Base-by-base conservation (phyloP, 2,329 filamentous ascomycete species). In the Microcera coccophila region DNA sequence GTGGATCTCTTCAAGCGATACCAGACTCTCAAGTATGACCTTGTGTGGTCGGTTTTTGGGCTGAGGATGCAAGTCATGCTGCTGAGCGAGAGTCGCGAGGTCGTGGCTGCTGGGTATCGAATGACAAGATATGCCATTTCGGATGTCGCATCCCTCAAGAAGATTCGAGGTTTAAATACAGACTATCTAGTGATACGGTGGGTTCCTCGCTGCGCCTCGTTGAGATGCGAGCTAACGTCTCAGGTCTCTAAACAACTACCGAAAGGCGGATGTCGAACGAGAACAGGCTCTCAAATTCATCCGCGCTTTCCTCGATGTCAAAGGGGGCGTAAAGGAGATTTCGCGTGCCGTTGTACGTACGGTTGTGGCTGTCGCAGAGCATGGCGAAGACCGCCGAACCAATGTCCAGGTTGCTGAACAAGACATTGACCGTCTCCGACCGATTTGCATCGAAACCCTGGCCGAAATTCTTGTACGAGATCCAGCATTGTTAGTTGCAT, bases 231-330 rank as follows among this genome's bases (percentile, higher is more conserved):
- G 55, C 36, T 39, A n/a, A n/a, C 16, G 4, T 3, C n/a, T 4
- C 44, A 79, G 76, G 47, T 97, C 93, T 1, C 72, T 98, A 24
- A 89, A 94, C 52, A 97, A 97, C 62, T 93, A 97, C 63, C 85
- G 87, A 60, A 97, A 96, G 65, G 88, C 91, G n/a, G 90, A 91
- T 55, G 87, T 98, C 15, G 93, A 98, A 69, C 81, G 94, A 41
- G 93, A 98, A 65, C 93, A 98, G 67, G 93, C 93, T 11, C 73
- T 98, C 57, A 98, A 98, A 63, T 96, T 98, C 62, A 84, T 97
- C 19, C 82, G 93, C 45, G 88, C 90, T 9, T 98, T 98, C 59
- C 72, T 98, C 3, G 93, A 98, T 61, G 89, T 97, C 51, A 96
- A 96, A 61, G 88, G 90, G 49, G 93, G 93, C 10, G 84, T 94